These are phyloP conservation scores for Tetradesmus lagerheimii DNA, from an alignment of 139 green algal genomes.

Conservation along the genomic window DNA sequence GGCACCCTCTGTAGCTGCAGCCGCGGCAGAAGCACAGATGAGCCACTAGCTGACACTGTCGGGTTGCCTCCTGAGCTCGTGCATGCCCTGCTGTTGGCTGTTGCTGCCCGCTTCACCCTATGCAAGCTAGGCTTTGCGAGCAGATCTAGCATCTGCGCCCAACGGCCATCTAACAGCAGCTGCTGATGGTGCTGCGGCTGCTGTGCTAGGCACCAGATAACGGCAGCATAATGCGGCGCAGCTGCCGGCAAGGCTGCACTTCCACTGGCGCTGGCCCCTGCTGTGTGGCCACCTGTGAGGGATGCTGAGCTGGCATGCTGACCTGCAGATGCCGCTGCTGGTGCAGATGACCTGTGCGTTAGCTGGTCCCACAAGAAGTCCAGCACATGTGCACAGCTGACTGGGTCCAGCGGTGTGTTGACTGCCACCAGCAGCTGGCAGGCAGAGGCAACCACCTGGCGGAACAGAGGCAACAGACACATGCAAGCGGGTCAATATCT, in stretches of 20 bases:
- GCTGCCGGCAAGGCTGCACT: background rate
- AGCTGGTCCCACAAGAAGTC: conserved; percentile 23
- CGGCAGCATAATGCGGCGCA: conserved; percentile 32
- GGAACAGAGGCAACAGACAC: background rate
- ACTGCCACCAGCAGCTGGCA: conserved; percentile 23
- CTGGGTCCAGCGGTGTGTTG: background rate
- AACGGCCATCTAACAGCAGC: conserved; percentile 32
- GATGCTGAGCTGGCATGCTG: background rate
- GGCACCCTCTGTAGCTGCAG: conserved; percentile 1
- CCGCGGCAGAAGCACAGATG: background rate
- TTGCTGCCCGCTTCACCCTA: background rate
- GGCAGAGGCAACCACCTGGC: conserved; percentile 33
- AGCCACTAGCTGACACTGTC: background rate
- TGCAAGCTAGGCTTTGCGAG: background rate
- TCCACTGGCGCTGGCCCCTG: too few species aligned
- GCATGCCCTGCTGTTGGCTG: background rate
- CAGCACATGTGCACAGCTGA: background rate
- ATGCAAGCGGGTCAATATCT: background rate
- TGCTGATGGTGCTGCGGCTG: conserved; percentile 5
- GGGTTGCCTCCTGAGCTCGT: background rate
- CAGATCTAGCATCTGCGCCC: background rate
- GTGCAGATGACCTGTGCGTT: background rate
- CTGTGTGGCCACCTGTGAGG: background rate
- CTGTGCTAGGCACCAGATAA: conserved; percentile 31
- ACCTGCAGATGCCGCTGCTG: conserved; percentile 9